Conservation (phyloP, 148 eudicot genomes). For the Euryodendron excelsum region DNA sequence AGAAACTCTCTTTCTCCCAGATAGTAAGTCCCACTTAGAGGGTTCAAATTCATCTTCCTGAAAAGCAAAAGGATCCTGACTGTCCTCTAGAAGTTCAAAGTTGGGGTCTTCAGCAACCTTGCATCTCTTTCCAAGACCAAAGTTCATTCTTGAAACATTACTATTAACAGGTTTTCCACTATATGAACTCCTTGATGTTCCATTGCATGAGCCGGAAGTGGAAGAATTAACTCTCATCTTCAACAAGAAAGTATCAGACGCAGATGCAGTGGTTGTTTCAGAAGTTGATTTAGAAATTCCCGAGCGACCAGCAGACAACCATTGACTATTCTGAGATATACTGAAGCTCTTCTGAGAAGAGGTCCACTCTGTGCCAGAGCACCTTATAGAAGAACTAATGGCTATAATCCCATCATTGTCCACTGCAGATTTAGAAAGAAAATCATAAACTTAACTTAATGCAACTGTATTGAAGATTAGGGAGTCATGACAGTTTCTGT, state of each 20-base stretch:
- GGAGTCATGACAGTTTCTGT: not conserved
- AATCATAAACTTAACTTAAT: not conserved
- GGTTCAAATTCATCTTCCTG: conserved; percentile 76
- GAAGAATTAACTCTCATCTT: conserved; percentile 48
- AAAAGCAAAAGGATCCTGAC: conserved; percentile 92
- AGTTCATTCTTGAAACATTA: conserved; percentile 29
- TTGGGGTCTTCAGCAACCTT: conserved; percentile 34
- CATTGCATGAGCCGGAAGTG: conserved; percentile 45
- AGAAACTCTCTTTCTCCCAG: conserved; percentile 37
- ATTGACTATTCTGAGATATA: conserved; percentile 44
- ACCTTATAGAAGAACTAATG: conserved; percentile 25
- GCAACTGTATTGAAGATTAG: not conserved
- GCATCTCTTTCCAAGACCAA: conserved; percentile 36
- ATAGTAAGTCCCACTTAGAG: conserved; percentile 73
- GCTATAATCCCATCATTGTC: conserved; percentile 32
- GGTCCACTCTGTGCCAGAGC: conserved; percentile 41
- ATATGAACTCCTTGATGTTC: conserved; percentile 29
- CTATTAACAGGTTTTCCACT: conserved; percentile 24
- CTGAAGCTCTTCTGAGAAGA: conserved; percentile 49
- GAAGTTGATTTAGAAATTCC: conserved; percentile 33
- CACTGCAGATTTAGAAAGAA: conserved; percentile 31
- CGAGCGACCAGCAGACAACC: conserved; percentile 34
- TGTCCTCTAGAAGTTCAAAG: conserved; percentile 44
- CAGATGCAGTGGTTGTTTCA: conserved; percentile 31
- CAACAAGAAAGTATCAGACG: conserved; percentile 32